These are phyloP conservation scores for Daldinia loculata DNA, from an alignment of 495 filamentous ascomycete species.

Conservation along the genomic window DNA sequence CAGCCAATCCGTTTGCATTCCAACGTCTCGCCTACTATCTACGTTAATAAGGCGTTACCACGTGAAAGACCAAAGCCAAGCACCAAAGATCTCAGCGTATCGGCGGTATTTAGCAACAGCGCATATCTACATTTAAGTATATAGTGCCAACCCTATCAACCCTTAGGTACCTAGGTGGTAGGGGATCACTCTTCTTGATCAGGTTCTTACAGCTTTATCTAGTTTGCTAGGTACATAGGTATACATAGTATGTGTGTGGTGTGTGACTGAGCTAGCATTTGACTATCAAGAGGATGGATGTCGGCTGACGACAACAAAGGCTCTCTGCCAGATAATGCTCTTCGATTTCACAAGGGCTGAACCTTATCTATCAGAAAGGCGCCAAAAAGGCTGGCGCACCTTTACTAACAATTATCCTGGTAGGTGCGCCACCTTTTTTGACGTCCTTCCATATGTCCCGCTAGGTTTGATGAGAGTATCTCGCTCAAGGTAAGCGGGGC, in stretches of 20 bases:
- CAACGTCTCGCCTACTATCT: neutral
- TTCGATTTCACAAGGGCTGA: neutral
- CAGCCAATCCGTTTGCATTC: neutral
- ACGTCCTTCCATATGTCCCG: neutral
- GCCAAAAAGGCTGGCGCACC: too few relatives aligned
- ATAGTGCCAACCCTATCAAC: neutral
- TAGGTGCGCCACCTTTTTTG: too few relatives aligned
- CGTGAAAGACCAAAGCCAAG: neutral
- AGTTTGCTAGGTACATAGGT: neutral
- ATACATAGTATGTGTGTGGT: neutral
- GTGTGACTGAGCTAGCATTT: conserved; percentile 11
- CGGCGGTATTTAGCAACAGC: neutral
- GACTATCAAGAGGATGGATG: conserved; percentile 15
- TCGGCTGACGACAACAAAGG: conserved; percentile 10
- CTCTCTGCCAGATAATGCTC: neutral
- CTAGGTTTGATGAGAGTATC: neutral
- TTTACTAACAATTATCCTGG: too few relatives aligned
- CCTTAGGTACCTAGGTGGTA: neutral
- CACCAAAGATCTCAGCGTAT: neutral
- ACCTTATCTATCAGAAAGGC: too few relatives aligned
- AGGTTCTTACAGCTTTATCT: too few relatives aligned
- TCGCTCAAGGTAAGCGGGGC: neutral
- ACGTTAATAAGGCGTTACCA: neutral
- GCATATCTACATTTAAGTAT: neutral
- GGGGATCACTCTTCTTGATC: neutral